Evolutionary conservation across 495 filamentous ascomycete genomes (phyloP).

Genomic region (Evansstolkia leycettana): DNA sequence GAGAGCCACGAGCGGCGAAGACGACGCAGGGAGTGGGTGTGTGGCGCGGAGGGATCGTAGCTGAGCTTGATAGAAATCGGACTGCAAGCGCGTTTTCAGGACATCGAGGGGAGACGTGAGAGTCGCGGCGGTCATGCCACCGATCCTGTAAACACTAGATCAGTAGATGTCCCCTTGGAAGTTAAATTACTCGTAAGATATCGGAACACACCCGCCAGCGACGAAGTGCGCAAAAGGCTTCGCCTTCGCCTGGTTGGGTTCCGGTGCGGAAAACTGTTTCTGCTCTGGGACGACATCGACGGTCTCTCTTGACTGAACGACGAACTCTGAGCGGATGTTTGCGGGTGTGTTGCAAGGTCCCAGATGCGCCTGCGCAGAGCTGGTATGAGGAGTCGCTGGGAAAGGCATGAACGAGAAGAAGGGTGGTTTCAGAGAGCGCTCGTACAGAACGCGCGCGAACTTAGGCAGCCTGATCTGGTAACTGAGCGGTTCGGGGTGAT

Average conservation of each 20-base stretch:
- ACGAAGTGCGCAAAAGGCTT: constrained; percentile 77
- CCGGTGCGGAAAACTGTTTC: constrained; percentile 17
- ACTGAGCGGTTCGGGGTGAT: too few species aligned
- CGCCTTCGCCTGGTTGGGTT: constrained; percentile 34
- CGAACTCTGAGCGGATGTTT: constrained; percentile 2
- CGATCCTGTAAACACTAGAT: constrained; percentile 40
- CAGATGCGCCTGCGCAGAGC: constrained; percentile 19
- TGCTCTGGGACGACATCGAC: constrained; percentile 41
- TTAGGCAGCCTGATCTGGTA: too few species aligned
- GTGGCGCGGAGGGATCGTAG: constrained; percentile 32
- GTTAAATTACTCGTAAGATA: neutral
- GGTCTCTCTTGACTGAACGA: constrained; percentile 46
- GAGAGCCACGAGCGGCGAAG: constrained; percentile 31
- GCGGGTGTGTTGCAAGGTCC: constrained; percentile 2
- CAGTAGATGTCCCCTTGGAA: neutral
- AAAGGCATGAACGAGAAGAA: constrained; percentile 6
- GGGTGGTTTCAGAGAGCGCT: neutral
- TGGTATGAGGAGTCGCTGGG: constrained; percentile 9
- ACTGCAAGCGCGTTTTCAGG: constrained; percentile 80
- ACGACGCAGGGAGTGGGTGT: constrained; percentile 28
- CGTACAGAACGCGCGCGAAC: neutral
- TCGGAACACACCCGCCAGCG: constrained; percentile 59
- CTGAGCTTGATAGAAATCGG: constrained; percentile 76
- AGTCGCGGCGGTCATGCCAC: constrained; percentile 79
- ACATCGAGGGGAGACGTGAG: constrained; percentile 84